Evolutionary conservation across 1,139 yeast species (phyloP), one percentile per base, ranked within the genome.

Genomic region (Debaryomycetaceae sp.): DNA sequence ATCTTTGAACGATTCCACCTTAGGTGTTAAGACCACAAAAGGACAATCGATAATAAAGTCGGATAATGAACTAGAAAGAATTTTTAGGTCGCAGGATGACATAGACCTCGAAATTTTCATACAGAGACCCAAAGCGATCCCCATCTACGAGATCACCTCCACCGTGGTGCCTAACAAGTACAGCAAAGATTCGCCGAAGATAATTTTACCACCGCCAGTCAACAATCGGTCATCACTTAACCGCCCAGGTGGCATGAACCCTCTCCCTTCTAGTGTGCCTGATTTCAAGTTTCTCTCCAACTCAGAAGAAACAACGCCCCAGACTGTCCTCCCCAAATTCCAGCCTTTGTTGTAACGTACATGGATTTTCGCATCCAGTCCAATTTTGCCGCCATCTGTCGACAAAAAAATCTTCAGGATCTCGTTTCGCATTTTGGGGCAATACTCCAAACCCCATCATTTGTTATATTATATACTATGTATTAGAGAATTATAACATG

Each of bases 71-170:
- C 48, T 72, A 38, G 76, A 72, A 50, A 56, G 65, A 6, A 57
- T 70, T 4, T 72, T 72, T 53, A 53, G 52, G 41, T 53, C 56
- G 9, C 64, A 62, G 34, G 56, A 57, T 14, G 45, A 52, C 17
- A 66, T 72, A 23, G 73, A 68, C 46, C 54, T 72, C 34, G 76
- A 72, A 45, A 57, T 72, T 13, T 64, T 63, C 43, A 65, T 68
- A 6, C 73, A 68, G 45, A 49, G 58, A 33, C 52, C 65, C 17
- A 62, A 62, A 41, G 58, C 68, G 6, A 62, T 70, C 1, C 73
- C 75, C 3, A 68, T 69, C 6, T 62, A 66, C 46, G 72, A 69
- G 43, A 54, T 68, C 11, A 65, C 72, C 4, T 66, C 70, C 4
- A 56, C 70, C 27, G 61, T 67, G 24, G 50, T 58, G 5, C 62